These are phyloP conservation scores for Diddensiella transvaalensis DNA, from an alignment of 805 yeast species.

Conservation along the genomic window DNA sequence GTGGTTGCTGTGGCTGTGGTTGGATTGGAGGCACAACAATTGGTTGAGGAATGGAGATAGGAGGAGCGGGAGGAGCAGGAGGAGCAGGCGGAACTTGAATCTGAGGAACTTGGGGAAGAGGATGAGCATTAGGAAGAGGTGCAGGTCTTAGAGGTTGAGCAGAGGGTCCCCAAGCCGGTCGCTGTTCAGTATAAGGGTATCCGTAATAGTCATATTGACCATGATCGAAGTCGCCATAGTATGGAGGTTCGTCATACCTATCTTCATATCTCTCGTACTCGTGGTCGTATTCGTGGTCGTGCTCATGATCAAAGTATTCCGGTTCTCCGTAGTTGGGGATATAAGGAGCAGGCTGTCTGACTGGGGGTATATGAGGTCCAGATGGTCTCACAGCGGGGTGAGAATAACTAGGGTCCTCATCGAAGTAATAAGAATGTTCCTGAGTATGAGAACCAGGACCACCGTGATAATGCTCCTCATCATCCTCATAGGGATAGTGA, in stretches of 20 bases:
- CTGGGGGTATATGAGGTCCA: neutral
- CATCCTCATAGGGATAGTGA: neutral
- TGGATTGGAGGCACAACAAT: too few species aligned
- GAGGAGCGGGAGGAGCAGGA: neutral
- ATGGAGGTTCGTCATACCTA: neutral
- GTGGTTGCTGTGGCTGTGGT: too few species aligned
- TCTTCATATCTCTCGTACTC: neutral
- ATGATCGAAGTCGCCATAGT: neutral
- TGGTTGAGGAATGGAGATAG: too few species aligned
- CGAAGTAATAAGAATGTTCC: neutral
- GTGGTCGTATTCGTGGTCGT: neutral
- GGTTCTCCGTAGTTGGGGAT: too few species aligned
- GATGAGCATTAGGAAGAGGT: too few species aligned
- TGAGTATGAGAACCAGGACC: neutral
- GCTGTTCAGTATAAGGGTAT: too few species aligned
- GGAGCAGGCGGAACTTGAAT: neutral
- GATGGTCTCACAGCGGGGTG: too few species aligned
- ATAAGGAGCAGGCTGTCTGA: neutral
- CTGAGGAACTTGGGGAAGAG: neutral
- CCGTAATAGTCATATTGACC: conserved; percentile 2
- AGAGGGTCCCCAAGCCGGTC: too few species aligned
- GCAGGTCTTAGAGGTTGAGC: too few species aligned
- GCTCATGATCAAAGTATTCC: neutral
- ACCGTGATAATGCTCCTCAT: neutral
- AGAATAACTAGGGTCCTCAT: neutral